Evolutionary conservation across 1,284 basidiomycete species (phyloP).

Genomic region (Coniophora puteana): DNA sequence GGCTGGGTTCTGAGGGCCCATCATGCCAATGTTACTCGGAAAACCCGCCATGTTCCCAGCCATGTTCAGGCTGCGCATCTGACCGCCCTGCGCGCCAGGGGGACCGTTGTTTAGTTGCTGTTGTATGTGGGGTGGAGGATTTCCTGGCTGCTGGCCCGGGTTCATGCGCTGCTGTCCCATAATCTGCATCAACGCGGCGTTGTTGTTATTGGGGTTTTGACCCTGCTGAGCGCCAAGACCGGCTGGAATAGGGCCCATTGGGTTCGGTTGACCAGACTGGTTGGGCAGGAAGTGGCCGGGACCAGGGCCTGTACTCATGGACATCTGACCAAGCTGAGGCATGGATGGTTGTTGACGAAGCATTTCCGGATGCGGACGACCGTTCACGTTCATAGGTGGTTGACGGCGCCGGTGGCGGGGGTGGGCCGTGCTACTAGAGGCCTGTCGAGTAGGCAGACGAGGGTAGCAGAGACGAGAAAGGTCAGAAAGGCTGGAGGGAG

Average conservation of each 20-base stretch:
- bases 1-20: too few relatives aligned
- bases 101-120: too few relatives aligned
- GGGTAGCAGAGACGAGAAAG: constrained; percentile 14
- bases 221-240: constrained; percentile 16
- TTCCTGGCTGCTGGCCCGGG: constrained; percentile 3
- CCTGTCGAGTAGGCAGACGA: constrained; percentile 11
- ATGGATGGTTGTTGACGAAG: constrained; percentile 41
- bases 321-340: constrained; percentile 37
- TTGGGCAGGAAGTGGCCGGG: constrained; percentile 36
- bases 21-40: constrained; percentile 22
- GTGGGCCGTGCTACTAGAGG: constrained; percentile 10
- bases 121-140: too few relatives aligned
- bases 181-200: too few relatives aligned
- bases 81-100: constrained; percentile 26
- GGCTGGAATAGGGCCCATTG: constrained; percentile 25
- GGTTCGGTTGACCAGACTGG: constrained; percentile 25
- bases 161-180: constrained; percentile 9
- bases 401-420: constrained; percentile 9
- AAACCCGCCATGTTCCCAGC: constrained; percentile 35
- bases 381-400: constrained; percentile 27
- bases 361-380: constrained; percentile 38
- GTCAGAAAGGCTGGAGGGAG: constrained; percentile 21
- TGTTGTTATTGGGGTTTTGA: constrained; percentile 2
- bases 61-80: constrained; percentile 37
- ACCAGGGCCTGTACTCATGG: constrained; percentile 30